These are phyloP conservation scores for Xylaria castorea DNA, from an alignment of 495 filamentous ascomycete genomes.

Conservation along the genomic window DNA sequence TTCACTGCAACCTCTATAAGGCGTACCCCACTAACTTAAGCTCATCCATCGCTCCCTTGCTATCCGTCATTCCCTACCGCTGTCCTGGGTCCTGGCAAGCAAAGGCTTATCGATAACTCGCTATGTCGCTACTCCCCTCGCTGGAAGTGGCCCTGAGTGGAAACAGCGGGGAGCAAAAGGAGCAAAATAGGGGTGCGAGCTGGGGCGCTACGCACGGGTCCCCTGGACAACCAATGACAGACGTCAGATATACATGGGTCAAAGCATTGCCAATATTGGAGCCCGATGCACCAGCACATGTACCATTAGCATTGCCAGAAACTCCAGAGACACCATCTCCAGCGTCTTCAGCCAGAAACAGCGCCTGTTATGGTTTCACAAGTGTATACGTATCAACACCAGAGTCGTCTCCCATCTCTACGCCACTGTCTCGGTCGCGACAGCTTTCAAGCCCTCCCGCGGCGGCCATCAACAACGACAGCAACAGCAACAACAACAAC, in stretches of 20 bases:
- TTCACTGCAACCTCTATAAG: slow-evolving; percentile 25
- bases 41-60: not conserved
- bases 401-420: slow-evolving; percentile 17
- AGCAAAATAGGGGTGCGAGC: slow-evolving; percentile 25
- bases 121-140: slow-evolving; percentile 15
- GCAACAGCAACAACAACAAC: not conserved
- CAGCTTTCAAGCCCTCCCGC: slow-evolving; percentile 18
- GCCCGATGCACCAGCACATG: slow-evolving; percentile 30
- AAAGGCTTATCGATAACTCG: slow-evolving; percentile 24
- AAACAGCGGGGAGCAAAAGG: slow-evolving; percentile 23
- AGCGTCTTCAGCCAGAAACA: slow-evolving; percentile 15
- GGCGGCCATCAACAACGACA: not conserved
- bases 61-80: not conserved
- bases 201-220: slow-evolving; percentile 27
- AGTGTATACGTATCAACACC: slow-evolving; percentile 23
- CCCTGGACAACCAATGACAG: slow-evolving; percentile 41
- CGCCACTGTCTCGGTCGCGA: slow-evolving; percentile 5
- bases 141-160: not conserved
- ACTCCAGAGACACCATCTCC: slow-evolving; percentile 13
- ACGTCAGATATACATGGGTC: slow-evolving; percentile 33
- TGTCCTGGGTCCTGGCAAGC: not conserved
- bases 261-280: slow-evolving; percentile 34
- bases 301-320: slow-evolving; percentile 8
- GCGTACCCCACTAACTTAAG: not conserved
- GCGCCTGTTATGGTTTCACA: slow-evolving; percentile 31